These are phyloP conservation scores for Cladobotryum protrusum DNA, from an alignment of 2,329 filamentous ascomycete species.

Conservation along the genomic window DNA sequence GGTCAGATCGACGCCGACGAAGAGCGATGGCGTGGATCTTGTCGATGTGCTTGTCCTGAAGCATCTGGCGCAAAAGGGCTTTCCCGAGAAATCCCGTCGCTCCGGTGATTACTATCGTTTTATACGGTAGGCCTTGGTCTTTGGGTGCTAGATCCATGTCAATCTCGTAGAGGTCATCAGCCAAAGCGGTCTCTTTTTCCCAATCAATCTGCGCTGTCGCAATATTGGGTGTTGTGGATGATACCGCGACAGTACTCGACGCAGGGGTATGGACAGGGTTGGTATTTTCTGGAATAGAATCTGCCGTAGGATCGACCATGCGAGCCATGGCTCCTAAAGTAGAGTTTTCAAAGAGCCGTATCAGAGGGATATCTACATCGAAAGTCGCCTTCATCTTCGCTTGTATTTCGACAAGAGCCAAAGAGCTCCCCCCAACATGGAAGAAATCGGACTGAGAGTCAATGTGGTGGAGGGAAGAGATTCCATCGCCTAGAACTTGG, in stretches of 20 bases:
- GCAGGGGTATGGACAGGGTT: too few relatives aligned
- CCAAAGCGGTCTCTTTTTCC: constrained; percentile 9
- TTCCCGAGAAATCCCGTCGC: constrained; percentile 1
- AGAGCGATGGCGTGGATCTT: not conserved
- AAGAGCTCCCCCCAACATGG: constrained; percentile 34
- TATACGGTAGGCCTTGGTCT: too few relatives aligned
- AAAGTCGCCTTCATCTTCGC: constrained; percentile 21
- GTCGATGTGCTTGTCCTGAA: not conserved
- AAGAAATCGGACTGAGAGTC: constrained; percentile 32
- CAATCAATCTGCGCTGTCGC: constrained; percentile 15
- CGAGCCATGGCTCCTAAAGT: not conserved
- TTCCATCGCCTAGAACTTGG: not conserved
- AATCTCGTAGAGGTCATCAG: too few relatives aligned
- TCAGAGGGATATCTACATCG: too few relatives aligned
- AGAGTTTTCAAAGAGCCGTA: not conserved
- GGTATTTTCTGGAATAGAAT: too few relatives aligned
- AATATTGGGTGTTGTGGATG: too few relatives aligned
- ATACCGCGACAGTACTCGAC: too few relatives aligned
- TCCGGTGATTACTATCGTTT: constrained; percentile 11
- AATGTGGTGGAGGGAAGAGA: too few relatives aligned
- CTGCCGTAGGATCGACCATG: not conserved
- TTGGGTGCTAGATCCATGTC: too few relatives aligned
- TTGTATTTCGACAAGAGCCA: constrained; percentile 33
- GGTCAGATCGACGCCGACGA: not conserved
- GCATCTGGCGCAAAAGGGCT: too few relatives aligned